Conservation (phyloP, 768 basidiomycete genomes). For the Cystofilobasidium ferigula region DNA sequence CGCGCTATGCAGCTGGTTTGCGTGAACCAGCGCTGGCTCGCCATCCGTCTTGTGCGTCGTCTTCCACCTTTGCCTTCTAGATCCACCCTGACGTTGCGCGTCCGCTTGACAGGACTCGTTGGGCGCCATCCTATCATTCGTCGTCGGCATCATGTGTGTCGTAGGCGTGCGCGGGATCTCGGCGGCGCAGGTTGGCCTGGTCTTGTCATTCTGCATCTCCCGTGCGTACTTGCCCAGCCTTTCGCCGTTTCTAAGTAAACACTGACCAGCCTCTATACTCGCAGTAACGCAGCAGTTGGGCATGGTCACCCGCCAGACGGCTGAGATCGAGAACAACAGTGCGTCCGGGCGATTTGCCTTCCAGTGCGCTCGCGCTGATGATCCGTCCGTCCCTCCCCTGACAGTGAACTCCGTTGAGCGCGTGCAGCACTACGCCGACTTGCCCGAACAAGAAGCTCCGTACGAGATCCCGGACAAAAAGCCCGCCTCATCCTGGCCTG, state of each 20-base stretch:
- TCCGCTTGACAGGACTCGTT: neutral
- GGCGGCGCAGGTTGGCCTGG: slow-evolving; percentile 11
- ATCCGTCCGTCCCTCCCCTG: neutral
- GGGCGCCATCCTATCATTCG: slow-evolving; percentile 4
- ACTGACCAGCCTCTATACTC: neutral
- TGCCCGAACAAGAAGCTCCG: slow-evolving; percentile 62
- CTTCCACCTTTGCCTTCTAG: neutral
- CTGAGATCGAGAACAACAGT: slow-evolving; percentile 87
- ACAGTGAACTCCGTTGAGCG: slow-evolving; percentile 39
- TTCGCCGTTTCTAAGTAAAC: neutral
- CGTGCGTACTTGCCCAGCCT: neutral
- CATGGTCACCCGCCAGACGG: slow-evolving; percentile 32
- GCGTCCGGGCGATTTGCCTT: slow-evolving; percentile 40
- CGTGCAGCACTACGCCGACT: slow-evolving; percentile 63
- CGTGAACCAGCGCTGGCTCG: slow-evolving; percentile 16
- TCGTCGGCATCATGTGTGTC: slow-evolving; percentile 16
- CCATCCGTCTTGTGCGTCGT: neutral
- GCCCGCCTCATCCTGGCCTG: slow-evolving; percentile 61
- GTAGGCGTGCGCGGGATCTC: slow-evolving; percentile 12
- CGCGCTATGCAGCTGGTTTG: slow-evolving; percentile 34
- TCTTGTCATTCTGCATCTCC: slow-evolving; percentile 5
- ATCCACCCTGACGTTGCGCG: neutral
- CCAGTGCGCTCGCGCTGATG: neutral
- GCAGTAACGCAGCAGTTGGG: slow-evolving; percentile 12
- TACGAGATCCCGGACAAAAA: slow-evolving; percentile 43